A percentile compares a stretch with the other conserved stretches of the same genome.
Conservation (phyloP, 805 yeast species). For the Pichia pseudocactophila region DNA sequence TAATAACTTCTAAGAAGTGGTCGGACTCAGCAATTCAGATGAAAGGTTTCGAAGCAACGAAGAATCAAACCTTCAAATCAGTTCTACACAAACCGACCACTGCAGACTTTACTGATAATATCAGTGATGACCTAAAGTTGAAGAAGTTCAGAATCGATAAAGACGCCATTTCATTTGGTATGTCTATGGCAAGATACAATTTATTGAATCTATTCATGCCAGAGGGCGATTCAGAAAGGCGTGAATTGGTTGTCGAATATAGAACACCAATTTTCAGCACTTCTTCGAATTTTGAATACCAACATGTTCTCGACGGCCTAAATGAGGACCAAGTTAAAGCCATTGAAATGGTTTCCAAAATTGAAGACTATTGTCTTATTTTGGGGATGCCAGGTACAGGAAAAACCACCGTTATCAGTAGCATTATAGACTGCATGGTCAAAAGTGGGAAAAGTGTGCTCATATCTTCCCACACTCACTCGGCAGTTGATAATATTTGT, state of each 20-base stretch:
- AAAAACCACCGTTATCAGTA: conserved; percentile 82
- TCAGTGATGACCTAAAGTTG: background rate
- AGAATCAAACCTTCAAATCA: conserved; percentile 45
- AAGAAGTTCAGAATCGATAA: conserved; percentile 60
- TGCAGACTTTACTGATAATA: background rate
- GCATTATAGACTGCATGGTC: conserved; percentile 55
- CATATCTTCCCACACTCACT: conserved; percentile 82
- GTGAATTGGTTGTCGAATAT: conserved; percentile 48
- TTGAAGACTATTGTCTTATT: conserved; percentile 70
- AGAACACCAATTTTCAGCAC: conserved; percentile 35
- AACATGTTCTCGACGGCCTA: conserved; percentile 23
- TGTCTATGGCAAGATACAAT: conserved; percentile 71
- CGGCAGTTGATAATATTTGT: conserved; percentile 91
- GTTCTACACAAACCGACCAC: conserved; percentile 25
- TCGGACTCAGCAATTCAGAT: conserved; percentile 30
- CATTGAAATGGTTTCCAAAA: conserved; percentile 49
- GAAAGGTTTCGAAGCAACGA: conserved; percentile 33
- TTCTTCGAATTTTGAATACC: conserved; percentile 18
- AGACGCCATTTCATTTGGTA: conserved; percentile 67
- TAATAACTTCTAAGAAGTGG: conserved; percentile 49
- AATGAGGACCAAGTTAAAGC: conserved; percentile 71
- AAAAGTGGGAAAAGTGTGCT: conserved; percentile 57
- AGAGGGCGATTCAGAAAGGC: conserved; percentile 33
- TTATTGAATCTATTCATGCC: conserved; percentile 56
- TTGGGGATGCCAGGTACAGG: conserved; percentile 99